Evolutionary conservation across 2,329 filamentous ascomycete species (phyloP).

Genomic region (Claviceps capensis): DNA sequence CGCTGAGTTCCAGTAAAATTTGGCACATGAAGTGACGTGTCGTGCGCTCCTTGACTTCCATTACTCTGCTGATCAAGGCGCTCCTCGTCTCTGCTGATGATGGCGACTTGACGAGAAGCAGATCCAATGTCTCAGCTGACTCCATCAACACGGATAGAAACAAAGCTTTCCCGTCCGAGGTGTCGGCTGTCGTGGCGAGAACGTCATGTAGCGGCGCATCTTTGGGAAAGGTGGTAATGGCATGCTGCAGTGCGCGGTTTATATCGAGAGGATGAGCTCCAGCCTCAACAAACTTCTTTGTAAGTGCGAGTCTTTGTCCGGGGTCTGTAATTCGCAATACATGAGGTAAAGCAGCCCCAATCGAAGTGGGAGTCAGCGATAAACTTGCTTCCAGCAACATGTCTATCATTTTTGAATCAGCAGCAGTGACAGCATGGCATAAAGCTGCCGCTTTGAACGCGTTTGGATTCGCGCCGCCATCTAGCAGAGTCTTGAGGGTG

Average conservation of each 20-base stretch:
- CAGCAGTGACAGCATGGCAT: slow-evolving; percentile 33
- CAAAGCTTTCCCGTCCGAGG: slow-evolving; percentile 35
- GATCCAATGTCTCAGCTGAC: slow-evolving; percentile 29
- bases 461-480: slow-evolving; percentile 41
- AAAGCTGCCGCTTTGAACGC: slow-evolving; percentile 36
- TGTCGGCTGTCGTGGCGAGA: slow-evolving; percentile 33
- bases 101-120: slow-evolving; percentile 26
- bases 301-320: slow-evolving; percentile 36
- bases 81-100: slow-evolving; percentile 26
- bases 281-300: slow-evolving; percentile 34
- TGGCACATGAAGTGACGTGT: slow-evolving; percentile 30
- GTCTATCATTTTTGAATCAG: slow-evolving; percentile 31
- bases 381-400: slow-evolving; percentile 28
- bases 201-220: slow-evolving; percentile 34
- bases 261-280: slow-evolving; percentile 34
- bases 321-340: slow-evolving; percentile 36
- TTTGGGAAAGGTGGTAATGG: slow-evolving; percentile 31
- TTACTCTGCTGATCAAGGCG: slow-evolving; percentile 28
- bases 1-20: slow-evolving; percentile 31
- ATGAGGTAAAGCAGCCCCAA: slow-evolving; percentile 37
- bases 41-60: slow-evolving; percentile 25
- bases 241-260: slow-evolving; percentile 37
- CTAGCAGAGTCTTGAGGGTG: slow-evolving; percentile 32
- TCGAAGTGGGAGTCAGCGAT: slow-evolving; percentile 26
- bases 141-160: slow-evolving; percentile 31